Conservation (phyloP, 2,329 filamentous ascomycete species). For the Apiospora pterosperma region DNA sequence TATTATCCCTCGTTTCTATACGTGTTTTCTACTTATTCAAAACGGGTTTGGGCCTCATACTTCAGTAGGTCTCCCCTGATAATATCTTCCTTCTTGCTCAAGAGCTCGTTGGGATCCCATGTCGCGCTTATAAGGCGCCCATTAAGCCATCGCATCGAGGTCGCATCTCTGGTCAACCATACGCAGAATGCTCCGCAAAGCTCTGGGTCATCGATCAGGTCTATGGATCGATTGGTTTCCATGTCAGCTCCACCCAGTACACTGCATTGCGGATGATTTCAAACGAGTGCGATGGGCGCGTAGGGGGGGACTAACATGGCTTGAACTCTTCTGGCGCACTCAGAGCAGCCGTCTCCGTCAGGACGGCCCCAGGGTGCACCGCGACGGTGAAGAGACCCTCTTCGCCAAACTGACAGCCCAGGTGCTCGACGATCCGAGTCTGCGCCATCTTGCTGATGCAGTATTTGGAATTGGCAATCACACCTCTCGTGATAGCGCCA, state of each 20-base stretch:
- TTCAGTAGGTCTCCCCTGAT: background rate
- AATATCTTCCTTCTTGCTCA: background rate
- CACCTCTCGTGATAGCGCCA: background rate
- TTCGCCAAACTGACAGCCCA: background rate
- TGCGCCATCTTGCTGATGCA: constrained; percentile 1
- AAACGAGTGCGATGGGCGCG: too few species aligned
- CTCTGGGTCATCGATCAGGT: background rate
- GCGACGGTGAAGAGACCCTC: background rate
- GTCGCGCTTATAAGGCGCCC: background rate
- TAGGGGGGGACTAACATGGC: background rate
- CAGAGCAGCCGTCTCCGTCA: background rate
- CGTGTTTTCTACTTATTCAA: background rate
- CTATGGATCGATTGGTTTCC: too few species aligned
- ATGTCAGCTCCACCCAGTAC: too few species aligned
- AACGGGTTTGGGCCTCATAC: background rate
- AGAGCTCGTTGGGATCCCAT: background rate
- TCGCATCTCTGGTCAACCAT: background rate
- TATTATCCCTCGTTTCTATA: background rate
- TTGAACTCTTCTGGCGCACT: background rate
- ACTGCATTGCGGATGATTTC: too few species aligned
- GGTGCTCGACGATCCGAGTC: background rate
- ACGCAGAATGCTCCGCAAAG: background rate
- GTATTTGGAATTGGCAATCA: background rate
- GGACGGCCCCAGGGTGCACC: background rate
- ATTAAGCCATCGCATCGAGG: background rate